Base-by-base conservation (phyloP, 1,139 yeast species). In the Spathaspora sp. region DNA sequence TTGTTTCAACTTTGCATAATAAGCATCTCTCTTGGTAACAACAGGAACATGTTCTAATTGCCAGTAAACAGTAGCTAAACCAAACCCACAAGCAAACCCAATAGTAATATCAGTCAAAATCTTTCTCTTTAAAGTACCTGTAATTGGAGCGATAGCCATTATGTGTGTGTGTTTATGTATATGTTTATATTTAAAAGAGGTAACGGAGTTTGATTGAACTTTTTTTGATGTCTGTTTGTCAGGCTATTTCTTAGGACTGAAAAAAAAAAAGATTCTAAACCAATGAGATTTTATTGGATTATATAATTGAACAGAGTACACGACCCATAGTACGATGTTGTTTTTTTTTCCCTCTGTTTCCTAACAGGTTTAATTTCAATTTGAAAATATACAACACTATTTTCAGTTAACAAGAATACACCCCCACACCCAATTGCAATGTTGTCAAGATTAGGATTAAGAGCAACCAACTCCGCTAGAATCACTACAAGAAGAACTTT, bases 111-210 rank as follows among this genome's bases (percentile, higher is more conserved):
- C 97, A 57, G 87, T 80, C 65, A 86, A 78, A 70, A 89, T 83
- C 72, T 84, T 86, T 78, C 84, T 89, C 75, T 81, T 88, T 56
- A 91, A 80, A 56, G 87, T 75, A 58, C 97, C 97, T 49, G 85
- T 81, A 63, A 91, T 89, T 61, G 97, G 96, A 65, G 96, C 89
- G 64, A 90, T 81, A 64, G 95, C 88, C 89, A 87, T 86, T 29
- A n/a, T 52, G 41, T 41, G 26, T 33, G 46, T 43, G 20, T 27
- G 13, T 27, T 25, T 15, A 13, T 26, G 10, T 34, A 11, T 34
- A 33, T 27, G 11, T 27, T 37, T 18, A 16, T 36, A 7, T 29
- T 4, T 20, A 20, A 31, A 13, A 31, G 8, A 13, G 4, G 18
- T 15, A 13, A 13, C 34, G 34, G 16, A 31, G 18, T 31, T 31